A percentile compares a stretch with the other conserved stretches of the same genome.
Evolutionary conservation across 495 filamentous ascomycete species (phyloP).

Genomic region (Penicillium macrosclerotiorum): DNA sequence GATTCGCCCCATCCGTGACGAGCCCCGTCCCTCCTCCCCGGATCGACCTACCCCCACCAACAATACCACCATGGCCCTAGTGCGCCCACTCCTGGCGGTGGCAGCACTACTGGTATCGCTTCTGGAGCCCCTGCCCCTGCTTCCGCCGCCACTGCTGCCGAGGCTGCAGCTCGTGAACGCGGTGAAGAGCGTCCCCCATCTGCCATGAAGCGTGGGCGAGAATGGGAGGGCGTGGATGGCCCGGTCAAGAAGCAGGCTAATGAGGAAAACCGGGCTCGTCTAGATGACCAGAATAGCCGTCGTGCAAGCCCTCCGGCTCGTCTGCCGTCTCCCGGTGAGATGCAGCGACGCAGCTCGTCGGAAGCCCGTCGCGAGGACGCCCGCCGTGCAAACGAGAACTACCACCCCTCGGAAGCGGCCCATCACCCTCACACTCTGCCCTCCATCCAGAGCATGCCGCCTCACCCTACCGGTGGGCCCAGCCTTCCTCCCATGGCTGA

Average conservation of each 20-base stretch:
- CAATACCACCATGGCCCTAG: constrained; percentile 73
- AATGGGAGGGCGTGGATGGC: constrained; percentile 78
- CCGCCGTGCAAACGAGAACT: constrained; percentile 68
- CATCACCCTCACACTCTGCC: constrained; percentile 78
- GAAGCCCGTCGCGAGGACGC: constrained; percentile 70
- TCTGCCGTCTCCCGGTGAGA: constrained; percentile 62
- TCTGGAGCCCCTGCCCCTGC: constrained; percentile 71
- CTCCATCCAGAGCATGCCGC: constrained; percentile 70
- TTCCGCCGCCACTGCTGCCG: constrained; percentile 69
- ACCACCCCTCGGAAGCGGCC: constrained; percentile 87
- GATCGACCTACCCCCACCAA: constrained; percentile 75
- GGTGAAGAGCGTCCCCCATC: constrained; percentile 72
- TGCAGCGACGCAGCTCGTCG: constrained; percentile 74
- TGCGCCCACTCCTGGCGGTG: constrained; percentile 55
- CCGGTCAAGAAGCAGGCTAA: constrained; percentile 78
- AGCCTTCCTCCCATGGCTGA: constrained; percentile 56
- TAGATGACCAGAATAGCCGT: constrained; percentile 79
- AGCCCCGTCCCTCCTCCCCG: constrained; percentile 83
- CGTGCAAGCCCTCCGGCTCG: constrained; percentile 64
- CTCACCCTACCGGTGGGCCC: constrained; percentile 43
- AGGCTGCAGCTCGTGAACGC: constrained; percentile 76
- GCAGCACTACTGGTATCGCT: constrained; percentile 73
- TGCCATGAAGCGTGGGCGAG: constrained; percentile 78
- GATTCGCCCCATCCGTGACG: constrained; percentile 81
- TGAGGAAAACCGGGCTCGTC: constrained; percentile 79